phyloP scores from a whole-genome alignment of 768 basidiomycete genomes.

The Mycena crocata region DNA sequence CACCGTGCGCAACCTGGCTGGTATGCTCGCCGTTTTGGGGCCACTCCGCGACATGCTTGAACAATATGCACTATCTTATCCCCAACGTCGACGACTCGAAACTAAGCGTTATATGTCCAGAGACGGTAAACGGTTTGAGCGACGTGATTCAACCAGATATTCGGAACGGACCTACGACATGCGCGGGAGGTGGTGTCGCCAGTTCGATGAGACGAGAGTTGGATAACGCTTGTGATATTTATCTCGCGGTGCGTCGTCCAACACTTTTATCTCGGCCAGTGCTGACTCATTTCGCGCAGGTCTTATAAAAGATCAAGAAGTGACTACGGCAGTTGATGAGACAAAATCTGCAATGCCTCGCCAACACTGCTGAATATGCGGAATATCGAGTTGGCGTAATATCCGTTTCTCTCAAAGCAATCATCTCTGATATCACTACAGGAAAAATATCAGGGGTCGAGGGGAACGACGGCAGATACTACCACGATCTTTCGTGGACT shows the following conservation, averaged over 20 bases:
- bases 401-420: neutral
- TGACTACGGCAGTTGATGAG: slow-evolving; percentile 91
- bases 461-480: slow-evolving; percentile 93
- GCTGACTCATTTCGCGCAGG: slow-evolving; percentile 59
- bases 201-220: slow-evolving; percentile 91
- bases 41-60: slow-evolving; percentile 96
- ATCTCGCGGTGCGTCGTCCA: slow-evolving; percentile 87
- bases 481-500: slow-evolving; percentile 57
- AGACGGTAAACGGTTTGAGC: slow-evolving; percentile 95
- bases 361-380: slow-evolving; percentile 92
- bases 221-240: slow-evolving; percentile 99
- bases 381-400: slow-evolving; percentile 89
- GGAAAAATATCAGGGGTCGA: slow-evolving; percentile 94
- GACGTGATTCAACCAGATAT: slow-evolving; percentile 93
- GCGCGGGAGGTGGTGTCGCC: slow-evolving; percentile 92
- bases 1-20: slow-evolving; percentile 95
- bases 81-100: neutral
- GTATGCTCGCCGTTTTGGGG: slow-evolving; percentile 94
- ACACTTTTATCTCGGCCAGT: too few species aligned
- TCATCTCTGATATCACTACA: slow-evolving; percentile 39
- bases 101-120: slow-evolving; percentile 54
- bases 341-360: slow-evolving; percentile 95
- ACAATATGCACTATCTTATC: slow-evolving; percentile 56
- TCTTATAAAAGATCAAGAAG: slow-evolving; percentile 97
- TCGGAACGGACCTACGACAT: slow-evolving; percentile 91